Conservation (phyloP, 208 protist species). For the Trypanosoma avium region DNA sequence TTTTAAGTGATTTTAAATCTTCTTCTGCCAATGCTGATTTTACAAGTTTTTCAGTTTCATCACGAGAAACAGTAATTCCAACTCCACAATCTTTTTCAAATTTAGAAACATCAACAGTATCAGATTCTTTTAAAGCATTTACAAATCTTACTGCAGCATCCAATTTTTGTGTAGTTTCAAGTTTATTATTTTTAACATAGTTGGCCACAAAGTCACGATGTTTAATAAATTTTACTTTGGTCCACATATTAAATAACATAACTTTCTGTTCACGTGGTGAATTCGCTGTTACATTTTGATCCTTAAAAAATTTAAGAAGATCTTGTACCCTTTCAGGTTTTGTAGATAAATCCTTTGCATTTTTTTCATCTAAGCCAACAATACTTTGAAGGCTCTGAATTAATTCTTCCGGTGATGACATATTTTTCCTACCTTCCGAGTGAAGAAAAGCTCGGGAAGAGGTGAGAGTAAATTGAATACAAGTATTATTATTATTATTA, state of each 20-base stretch:
- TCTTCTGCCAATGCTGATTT: conserved; percentile 48
- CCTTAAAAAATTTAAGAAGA: conserved; percentile 74
- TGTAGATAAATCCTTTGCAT: conserved; percentile 81
- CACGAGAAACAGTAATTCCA: conserved; percentile 55
- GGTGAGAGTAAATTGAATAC: conserved; percentile 1
- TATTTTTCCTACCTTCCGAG: conserved; percentile 16
- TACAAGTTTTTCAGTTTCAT: conserved; percentile 51
- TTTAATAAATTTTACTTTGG: conserved; percentile 71
- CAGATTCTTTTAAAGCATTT: conserved; percentile 38
- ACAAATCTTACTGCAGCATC: conserved; percentile 82
- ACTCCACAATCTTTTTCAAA: conserved; percentile 80
- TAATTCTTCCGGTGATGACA: conserved; percentile 26
- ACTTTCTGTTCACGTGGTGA: conserved; percentile 83
- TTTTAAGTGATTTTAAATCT: conserved; percentile 54
- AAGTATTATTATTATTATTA: neutral
- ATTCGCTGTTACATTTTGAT: conserved; percentile 38
- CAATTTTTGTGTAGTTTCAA: conserved; percentile 83
- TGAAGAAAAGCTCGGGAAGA: conserved; percentile 29
- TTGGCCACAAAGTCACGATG: conserved; percentile 72
- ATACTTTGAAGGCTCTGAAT: conserved; percentile 57
- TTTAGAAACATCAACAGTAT: conserved; percentile 39
- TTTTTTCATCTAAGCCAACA: conserved; percentile 89
- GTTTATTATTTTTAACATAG: conserved; percentile 56
- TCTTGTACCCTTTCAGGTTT: conserved; percentile 86
- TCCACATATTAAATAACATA: conserved; percentile 86